A percentile compares a stretch with the other conserved stretches of the same genome.
phyloP scores from a whole-genome alignment of 139 green algal species.

The Medakamo hakoo region DNA sequence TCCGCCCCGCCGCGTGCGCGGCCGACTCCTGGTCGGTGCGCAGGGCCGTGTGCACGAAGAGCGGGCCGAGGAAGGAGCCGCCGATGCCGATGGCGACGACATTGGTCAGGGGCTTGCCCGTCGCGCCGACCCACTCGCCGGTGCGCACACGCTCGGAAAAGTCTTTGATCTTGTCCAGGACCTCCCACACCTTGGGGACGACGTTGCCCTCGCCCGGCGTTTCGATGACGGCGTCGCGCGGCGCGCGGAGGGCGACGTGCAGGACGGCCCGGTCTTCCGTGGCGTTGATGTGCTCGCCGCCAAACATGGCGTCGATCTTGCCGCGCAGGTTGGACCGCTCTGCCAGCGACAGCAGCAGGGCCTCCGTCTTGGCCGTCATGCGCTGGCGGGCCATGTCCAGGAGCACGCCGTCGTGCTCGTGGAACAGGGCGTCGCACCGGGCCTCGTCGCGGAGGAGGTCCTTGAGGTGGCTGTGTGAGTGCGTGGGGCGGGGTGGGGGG shows the following conservation, averaged over 20 bases:
- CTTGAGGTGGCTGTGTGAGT: constrained; percentile 53
- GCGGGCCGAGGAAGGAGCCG: constrained; percentile 85
- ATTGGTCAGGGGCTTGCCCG: constrained; percentile 87
- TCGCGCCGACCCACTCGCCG: constrained; percentile 80
- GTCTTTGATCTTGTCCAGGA: constrained; percentile 96
- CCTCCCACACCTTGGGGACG: constrained; percentile 89
- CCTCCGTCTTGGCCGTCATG: constrained; percentile 68
- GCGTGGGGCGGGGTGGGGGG: background rate
- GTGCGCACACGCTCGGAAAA: constrained; percentile 51
- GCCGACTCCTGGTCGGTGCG: constrained; percentile 28
- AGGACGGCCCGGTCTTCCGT: constrained; percentile 93
- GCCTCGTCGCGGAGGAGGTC: constrained; percentile 68
- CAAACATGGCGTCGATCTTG: constrained; percentile 95
- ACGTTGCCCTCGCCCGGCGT: constrained; percentile 77
- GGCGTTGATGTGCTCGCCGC: constrained; percentile 83
- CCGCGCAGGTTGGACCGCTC: constrained; percentile 42
- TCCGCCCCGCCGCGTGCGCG: constrained; percentile 35
- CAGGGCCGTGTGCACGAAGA: constrained; percentile 98
- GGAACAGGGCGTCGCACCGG: constrained; percentile 52
- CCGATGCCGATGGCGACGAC: constrained; percentile 97
- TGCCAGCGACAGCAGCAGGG: constrained; percentile 60
- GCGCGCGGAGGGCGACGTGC: constrained; percentile 82
- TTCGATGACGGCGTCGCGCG: constrained; percentile 54
- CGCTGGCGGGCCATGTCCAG: constrained; percentile 81
- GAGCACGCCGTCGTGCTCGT: constrained; percentile 75